Base-by-base conservation (phyloP, 1,139 yeast genomes). In the Taphrina pruni region DNA sequence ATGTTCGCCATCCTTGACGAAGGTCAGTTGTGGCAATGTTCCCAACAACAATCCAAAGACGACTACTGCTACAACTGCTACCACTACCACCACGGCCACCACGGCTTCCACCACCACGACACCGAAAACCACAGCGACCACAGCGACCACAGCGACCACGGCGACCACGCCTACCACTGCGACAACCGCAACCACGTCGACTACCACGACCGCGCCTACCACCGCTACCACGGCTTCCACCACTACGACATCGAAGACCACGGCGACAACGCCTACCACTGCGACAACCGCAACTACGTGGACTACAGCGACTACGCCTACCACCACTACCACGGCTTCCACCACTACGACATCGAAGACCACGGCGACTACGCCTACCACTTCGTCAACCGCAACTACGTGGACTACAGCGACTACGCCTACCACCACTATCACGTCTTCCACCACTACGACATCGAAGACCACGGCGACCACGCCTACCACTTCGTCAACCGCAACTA, bases 151-250 rank as follows among this genome's bases (percentile, higher is more conserved):
- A 4, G 4, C 32, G 2, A 26, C 32, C 32, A 26, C 32, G 2
- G 32, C 32, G 32, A 26, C 32, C 2, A 26, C 32, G 4, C 4
- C 32, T 2, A 26, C 32, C 32, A 26, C 32, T 2, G 2, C 32
- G 32, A 26, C 32, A 2, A 26, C 32, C 43, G 6, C 14, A 2
- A 39, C 43, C 14, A 6, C 17, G 17, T 17, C 32, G 32, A 26
- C 32, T 26, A 26, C 32, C 43, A 39, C 14, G 14, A 39, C 43
- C 14, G 14, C 51, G n/a, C n/a, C 51, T n/a, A n/a, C 11, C 9
- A 9, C 51, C 26, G 20, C 51, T 12, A 46, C 51, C 51, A n/a
- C 51, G 51, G n/a, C 51, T 17, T 46, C 51, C 11, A 46, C 51
- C 20, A 46, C 51, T 11, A 46, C 11, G n/a, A 11, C 43, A 14